These are phyloP conservation scores for Coemansia sp. DNA, from an alignment of 192 early-diverging fungal species.

Conservation along the genomic window DNA sequence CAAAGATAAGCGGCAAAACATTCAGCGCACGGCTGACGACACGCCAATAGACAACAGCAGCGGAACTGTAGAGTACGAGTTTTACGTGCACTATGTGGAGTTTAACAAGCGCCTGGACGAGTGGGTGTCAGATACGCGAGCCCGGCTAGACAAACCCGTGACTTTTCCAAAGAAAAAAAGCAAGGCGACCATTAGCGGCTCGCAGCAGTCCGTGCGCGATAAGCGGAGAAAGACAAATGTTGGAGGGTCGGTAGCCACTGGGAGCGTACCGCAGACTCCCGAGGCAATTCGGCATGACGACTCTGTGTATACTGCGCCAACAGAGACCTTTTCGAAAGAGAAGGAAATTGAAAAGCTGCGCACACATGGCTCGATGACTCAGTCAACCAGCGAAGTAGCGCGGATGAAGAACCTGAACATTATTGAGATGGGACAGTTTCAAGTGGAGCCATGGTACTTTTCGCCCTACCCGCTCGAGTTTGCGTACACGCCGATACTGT, in stretches of 20 bases:
- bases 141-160: slow-evolving; percentile 64
- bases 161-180: slow-evolving; percentile 69
- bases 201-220: slow-evolving; percentile 34
- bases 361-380: slow-evolving; percentile 93
- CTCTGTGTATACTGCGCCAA: slow-evolving; percentile 37
- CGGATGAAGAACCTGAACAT: slow-evolving; percentile 92
- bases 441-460: slow-evolving; percentile 98
- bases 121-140: slow-evolving; percentile 72
- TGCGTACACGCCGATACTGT: slow-evolving; percentile 68
- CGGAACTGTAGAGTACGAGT: slow-evolving; percentile 56
- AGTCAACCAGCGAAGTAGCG: slow-evolving; percentile 87
- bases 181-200: slow-evolving; percentile 16
- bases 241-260: slow-evolving; percentile 40
- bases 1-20: slow-evolving; percentile 41
- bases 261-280: slow-evolving; percentile 42
- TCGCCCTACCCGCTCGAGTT: slow-evolving; percentile 93
- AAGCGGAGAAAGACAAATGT: slow-evolving; percentile 52
- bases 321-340: slow-evolving; percentile 76
- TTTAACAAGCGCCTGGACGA: slow-evolving; percentile 99
- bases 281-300: slow-evolving; percentile 43
- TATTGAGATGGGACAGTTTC: slow-evolving; percentile 87
- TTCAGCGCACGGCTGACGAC: slow-evolving; percentile 46
- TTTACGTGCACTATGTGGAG: slow-evolving; percentile 94
- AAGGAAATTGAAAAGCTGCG: slow-evolving; percentile 95
- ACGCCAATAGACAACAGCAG: slow-evolving; percentile 36